Conservation (phyloP, 805 yeast species). For the Yarrowia hollandica region DNA sequence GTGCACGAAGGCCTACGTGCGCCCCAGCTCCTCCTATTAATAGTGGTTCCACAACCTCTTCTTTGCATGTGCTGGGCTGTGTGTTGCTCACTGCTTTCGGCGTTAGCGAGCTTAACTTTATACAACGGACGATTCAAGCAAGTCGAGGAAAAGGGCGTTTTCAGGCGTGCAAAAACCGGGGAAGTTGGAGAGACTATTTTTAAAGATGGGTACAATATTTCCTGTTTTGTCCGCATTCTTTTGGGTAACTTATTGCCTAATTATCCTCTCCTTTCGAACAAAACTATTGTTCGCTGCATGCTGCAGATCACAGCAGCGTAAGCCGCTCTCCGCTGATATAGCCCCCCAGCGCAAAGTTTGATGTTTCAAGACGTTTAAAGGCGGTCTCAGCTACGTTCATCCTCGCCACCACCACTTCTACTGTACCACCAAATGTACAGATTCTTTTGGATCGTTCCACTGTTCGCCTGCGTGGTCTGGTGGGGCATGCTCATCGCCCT, state of each 20-base stretch:
- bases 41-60: neutral
- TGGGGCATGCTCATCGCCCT: conserved; percentile 88
- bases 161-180: too few species aligned
- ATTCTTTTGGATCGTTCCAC: conserved; percentile 53
- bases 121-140: neutral
- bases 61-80: neutral
- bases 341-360: conserved; percentile 14
- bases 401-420: neutral
- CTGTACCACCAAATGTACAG: neutral
- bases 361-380: conserved; percentile 6
- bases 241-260: too few species aligned
- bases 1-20: too few species aligned
- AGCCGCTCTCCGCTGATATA: conserved; percentile 17
- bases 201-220: too few species aligned
- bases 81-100: conserved; percentile 24
- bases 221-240: too few species aligned
- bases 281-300: conserved; percentile 11
- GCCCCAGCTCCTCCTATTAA: too few species aligned
- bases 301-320: conserved; percentile 15
- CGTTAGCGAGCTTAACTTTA: conserved; percentile 10
- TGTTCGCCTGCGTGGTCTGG: conserved; percentile 71
- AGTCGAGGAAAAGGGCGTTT: conserved; percentile 1
- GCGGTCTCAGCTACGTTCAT: neutral
- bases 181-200: too few species aligned
- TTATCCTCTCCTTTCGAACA: neutral